Conservation (phyloP, 2,329 filamentous ascomycete species). For the Aureobasidium sp. region DNA sequence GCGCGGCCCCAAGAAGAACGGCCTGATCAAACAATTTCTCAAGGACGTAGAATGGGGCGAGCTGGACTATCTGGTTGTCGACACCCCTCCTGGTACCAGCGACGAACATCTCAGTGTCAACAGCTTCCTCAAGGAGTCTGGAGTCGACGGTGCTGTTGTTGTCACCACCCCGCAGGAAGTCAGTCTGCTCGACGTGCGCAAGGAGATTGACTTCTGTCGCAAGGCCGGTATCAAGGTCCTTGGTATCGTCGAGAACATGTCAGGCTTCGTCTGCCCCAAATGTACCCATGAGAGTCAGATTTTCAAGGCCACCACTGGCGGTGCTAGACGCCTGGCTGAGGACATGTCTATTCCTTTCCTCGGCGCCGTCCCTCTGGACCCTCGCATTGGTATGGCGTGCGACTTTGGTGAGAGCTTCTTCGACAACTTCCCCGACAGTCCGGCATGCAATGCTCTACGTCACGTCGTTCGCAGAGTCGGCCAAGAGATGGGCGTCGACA, state of each 20-base stretch:
- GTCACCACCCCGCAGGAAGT: constrained; percentile 96
- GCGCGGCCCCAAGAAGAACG: constrained; percentile 97
- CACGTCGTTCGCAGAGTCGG: constrained; percentile 66
- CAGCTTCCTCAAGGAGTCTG: constrained; percentile 79
- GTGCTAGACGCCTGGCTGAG: constrained; percentile 69
- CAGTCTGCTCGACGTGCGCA: constrained; percentile 81
- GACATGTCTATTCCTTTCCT: constrained; percentile 87
- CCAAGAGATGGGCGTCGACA: constrained; percentile 26
- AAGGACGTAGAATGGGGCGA: constrained; percentile 98
- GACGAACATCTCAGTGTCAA: constrained; percentile 96
- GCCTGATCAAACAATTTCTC: constrained; percentile 93
- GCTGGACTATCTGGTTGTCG: constrained; percentile 84
- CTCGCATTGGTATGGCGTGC: constrained; percentile 89
- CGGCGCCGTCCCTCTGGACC: constrained; percentile 84
- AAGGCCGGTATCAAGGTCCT: constrained; percentile 87
- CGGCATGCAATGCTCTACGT: constrained; percentile 76
- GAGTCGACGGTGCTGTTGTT: constrained; percentile 87
- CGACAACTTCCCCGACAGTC: constrained; percentile 87
- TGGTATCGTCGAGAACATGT: constrained; percentile 96
- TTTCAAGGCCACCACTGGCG: constrained; percentile 85
- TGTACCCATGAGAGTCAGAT: constrained; percentile 77
- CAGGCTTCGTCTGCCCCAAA: constrained; percentile 89
- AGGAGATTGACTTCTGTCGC: constrained; percentile 94
- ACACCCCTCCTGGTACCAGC: constrained; percentile 90
- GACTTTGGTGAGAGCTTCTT: constrained; percentile 98